Conservation (phyloP, 495 filamentous ascomycete genomes). For the Gamarada debralockiae region DNA sequence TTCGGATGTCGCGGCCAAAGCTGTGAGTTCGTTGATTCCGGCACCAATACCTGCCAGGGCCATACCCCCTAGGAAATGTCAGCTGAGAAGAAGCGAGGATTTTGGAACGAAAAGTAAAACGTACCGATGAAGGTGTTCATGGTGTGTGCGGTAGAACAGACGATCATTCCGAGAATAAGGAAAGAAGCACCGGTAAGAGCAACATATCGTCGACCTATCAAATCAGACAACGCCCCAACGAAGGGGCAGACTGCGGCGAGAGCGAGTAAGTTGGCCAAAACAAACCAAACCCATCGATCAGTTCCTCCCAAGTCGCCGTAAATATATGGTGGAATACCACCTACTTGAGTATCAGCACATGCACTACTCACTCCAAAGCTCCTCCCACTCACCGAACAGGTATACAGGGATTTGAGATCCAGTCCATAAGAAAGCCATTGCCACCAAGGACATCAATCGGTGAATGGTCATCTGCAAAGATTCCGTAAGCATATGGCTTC, state of each 20-base stretch:
- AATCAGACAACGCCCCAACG: conserved; percentile 66
- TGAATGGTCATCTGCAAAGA: conserved; percentile 52
- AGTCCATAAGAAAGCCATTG: conserved; percentile 65
- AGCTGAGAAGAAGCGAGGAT: conserved; percentile 46
- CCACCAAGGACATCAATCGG: conserved; percentile 32
- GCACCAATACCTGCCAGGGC: conserved; percentile 58
- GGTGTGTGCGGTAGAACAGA: conserved; percentile 56
- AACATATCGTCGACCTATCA: conserved; percentile 64
- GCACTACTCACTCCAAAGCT: not conserved
- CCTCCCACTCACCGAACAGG: conserved; percentile 48
- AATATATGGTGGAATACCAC: conserved; percentile 59
- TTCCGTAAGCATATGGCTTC: no score
- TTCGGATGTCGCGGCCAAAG: conserved; percentile 62
- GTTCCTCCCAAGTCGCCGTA: conserved; percentile 61
- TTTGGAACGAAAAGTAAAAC: conserved; percentile 15
- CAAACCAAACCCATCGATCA: conserved; percentile 71
- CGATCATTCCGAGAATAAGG: conserved; percentile 61
- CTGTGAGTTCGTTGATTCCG: conserved; percentile 61
- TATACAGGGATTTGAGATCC: conserved; percentile 63
- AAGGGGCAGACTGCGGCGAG: conserved; percentile 69
- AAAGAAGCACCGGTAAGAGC: conserved; percentile 56
- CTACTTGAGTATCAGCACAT: conserved; percentile 24
- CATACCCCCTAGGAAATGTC: conserved; percentile 48
- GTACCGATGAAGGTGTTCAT: conserved; percentile 71
- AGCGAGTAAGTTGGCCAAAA: conserved; percentile 62